Conservation (phyloP, 176 grass and related monocot species). For the Carex myosuroides region DNA sequence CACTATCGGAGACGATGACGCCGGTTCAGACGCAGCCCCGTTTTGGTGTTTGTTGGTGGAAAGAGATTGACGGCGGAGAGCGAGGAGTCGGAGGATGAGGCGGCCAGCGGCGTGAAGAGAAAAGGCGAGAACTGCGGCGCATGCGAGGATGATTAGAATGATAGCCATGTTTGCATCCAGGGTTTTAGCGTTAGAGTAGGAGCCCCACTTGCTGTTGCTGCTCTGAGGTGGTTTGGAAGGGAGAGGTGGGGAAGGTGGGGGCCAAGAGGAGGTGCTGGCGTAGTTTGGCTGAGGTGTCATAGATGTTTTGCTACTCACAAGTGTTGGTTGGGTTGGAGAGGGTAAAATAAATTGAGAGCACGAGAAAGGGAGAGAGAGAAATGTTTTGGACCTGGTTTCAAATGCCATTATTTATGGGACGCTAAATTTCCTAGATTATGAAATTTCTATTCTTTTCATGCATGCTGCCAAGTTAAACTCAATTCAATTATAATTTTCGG, state of each 20-base stretch:
- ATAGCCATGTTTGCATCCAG: conserved; percentile 85
- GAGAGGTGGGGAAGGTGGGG: conserved; percentile 1
- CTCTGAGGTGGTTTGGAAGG: neutral
- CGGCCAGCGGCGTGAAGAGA: conserved; percentile 70
- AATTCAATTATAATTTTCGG: neutral
- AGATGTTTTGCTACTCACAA: neutral
- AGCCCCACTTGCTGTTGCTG: conserved; percentile 39
- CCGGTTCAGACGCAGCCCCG: neutral
- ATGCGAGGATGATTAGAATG: conserved; percentile 78
- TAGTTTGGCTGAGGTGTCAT: conserved; percentile 35
- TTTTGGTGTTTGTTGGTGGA: conserved; percentile 18
- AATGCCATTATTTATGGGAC: neutral
- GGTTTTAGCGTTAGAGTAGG: conserved; percentile 53
- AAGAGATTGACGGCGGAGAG: conserved; percentile 13
- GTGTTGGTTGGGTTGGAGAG: neutral
- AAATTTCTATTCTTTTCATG: neutral
- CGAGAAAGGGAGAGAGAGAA: neutral
- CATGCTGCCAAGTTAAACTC: neutral
- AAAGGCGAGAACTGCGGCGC: conserved; percentile 69
- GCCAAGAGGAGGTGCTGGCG: conserved; percentile 28
- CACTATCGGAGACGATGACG: conserved; percentile 8
- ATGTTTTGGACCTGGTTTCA: neutral
- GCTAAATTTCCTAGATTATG: neutral
- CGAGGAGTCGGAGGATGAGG: conserved; percentile 37
- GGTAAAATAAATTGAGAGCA: neutral